A percentile compares a stretch with the other conserved stretches of the same genome.
phyloP scores from a whole-genome alignment of 192 early-diverging fungal species.

The Mortierella antarctica region DNA sequence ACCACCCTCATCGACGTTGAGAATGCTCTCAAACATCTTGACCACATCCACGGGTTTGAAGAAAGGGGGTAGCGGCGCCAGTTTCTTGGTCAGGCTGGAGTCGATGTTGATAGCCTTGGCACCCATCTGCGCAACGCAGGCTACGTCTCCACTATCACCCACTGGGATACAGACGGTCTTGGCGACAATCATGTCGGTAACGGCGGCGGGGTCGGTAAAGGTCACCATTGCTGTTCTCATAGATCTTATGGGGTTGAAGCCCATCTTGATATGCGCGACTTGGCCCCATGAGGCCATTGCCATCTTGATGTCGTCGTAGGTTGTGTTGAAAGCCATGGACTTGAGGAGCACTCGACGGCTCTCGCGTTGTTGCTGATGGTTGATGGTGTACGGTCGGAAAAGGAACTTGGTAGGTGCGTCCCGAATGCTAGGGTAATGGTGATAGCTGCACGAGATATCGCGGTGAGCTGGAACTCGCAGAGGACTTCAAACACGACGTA shows the following conservation, averaged over 20 bases:
- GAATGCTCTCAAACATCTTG: background rate
- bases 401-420: no score
- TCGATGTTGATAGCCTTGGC: background rate
- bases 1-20: background rate
- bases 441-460: no score
- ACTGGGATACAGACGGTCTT: background rate
- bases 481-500: no score
- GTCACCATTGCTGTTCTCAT: background rate
- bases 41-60: background rate
- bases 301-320: background rate
- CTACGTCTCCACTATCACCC: background rate
- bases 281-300: background rate
- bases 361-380: no score
- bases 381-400: no score
- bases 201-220: background rate
- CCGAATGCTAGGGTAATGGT: no score
- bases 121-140: background rate
- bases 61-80: background rate
- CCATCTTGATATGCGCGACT: background rate
- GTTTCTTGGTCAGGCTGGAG: background rate
- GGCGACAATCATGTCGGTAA: background rate
- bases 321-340: slow-evolving; percentile 18
- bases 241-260: background rate
- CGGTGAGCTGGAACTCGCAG: no score
- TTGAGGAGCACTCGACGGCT: no score